A percentile compares a stretch with the other conserved stretches of the same genome.
phyloP scores from a whole-genome alignment of 164 flowering plant species.

The Berberis vulgaris region DNA sequence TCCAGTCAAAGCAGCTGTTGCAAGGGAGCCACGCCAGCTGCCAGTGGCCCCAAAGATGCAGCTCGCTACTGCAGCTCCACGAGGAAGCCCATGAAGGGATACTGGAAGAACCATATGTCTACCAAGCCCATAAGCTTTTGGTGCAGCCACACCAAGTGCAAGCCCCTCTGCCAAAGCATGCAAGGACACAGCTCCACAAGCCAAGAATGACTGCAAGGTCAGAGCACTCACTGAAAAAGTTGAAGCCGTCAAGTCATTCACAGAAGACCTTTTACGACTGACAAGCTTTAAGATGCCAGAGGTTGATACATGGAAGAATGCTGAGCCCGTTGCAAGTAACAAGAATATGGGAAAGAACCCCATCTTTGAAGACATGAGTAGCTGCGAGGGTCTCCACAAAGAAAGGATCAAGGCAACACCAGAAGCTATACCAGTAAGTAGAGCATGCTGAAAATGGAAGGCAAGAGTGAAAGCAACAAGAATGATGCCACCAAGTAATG shows the following conservation, averaged over 20 bases:
- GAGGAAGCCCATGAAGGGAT: constrained; percentile 88
- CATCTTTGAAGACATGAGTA: constrained; percentile 60
- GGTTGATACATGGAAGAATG: constrained; percentile 37
- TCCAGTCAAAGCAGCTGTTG: constrained; percentile 69
- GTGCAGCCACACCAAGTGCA: constrained; percentile 94
- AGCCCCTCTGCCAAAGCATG: constrained; percentile 92
- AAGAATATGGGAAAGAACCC: constrained; percentile 40
- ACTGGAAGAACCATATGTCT: constrained; percentile 89
- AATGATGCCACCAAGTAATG: constrained; percentile 69
- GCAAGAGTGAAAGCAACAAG: constrained; percentile 71
- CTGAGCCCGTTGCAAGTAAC: constrained; percentile 46
- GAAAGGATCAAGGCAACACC: constrained; percentile 92
- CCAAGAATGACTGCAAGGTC: constrained; percentile 72
- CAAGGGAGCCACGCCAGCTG: constrained; percentile 78
- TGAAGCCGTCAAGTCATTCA: constrained; percentile 28
- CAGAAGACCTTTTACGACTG: constrained; percentile 44
- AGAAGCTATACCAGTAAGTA: constrained; percentile 75
- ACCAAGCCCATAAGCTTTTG: constrained; percentile 90
- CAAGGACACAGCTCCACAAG: constrained; percentile 62
- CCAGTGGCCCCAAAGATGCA: constrained; percentile 84
- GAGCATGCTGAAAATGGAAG: constrained; percentile 66
- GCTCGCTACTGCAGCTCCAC: constrained; percentile 95
- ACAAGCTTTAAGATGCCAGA: constrained; percentile 38
- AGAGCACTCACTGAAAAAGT: constrained; percentile 52
- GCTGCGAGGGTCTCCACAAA: constrained; percentile 81